phyloP scores from a whole-genome alignment of 1,284 basidiomycete species.

The Ceratobasidium sp. region DNA sequence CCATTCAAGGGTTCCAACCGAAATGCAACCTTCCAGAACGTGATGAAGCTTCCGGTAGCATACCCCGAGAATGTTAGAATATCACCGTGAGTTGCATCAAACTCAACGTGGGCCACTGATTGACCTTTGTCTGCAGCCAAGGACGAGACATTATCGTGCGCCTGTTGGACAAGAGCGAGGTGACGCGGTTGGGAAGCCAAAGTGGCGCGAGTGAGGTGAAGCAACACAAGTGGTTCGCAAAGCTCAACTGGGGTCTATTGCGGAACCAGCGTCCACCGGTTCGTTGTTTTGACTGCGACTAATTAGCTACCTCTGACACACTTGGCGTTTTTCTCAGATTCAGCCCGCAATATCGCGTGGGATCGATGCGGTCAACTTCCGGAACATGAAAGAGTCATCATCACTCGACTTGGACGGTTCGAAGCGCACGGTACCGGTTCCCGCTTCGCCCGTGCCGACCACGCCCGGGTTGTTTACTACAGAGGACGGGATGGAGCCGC shows the following conservation, averaged over 20 bases:
- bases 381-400: constrained; percentile 88
- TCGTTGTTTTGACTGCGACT: constrained; percentile 57
- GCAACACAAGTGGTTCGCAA: constrained; percentile 98
- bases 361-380: constrained; percentile 90
- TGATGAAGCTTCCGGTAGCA: constrained; percentile 86
- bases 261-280: constrained; percentile 95
- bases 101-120: background rate
- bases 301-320: constrained; percentile 49
- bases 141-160: constrained; percentile 91
- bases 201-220: constrained; percentile 99
- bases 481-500: constrained; percentile 65
- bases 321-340: constrained; percentile 66
- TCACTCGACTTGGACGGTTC: constrained; percentile 84
- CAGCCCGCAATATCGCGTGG: constrained; percentile 86
- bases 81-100: constrained; percentile 73
- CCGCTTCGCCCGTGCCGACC: constrained; percentile 62
- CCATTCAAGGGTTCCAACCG: constrained; percentile 98
- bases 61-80: constrained; percentile 91
- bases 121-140: constrained; percentile 64
- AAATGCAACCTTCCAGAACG: constrained; percentile 96
- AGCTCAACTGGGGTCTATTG: constrained; percentile 96
- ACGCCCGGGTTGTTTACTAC: constrained; percentile 57
- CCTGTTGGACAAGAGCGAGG: constrained; percentile 94
- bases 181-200: constrained; percentile 87
- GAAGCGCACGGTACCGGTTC: constrained; percentile 58